Percentiles rank a stretch among this genome's conserved stretches.
Evolutionary conservation across 306 rosid genomes (phyloP).

Genomic region (Prinsepia uniflora): DNA sequence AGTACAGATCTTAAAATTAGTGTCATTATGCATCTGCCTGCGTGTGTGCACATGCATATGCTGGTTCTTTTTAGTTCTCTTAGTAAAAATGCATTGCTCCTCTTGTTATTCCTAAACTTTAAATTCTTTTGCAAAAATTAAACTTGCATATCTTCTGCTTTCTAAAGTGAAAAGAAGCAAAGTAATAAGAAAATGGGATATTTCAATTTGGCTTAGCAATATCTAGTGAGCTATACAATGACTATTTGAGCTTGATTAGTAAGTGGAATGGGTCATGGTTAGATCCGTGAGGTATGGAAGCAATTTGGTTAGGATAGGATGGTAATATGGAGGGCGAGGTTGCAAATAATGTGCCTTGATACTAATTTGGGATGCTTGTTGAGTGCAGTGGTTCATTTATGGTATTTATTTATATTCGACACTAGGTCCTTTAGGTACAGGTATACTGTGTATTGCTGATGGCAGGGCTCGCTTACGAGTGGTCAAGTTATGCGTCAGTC

Average conservation of each 20-base stretch:
- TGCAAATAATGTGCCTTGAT: background rate
- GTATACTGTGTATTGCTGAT: background rate
- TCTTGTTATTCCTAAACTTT: background rate
- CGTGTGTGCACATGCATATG: too few species aligned
- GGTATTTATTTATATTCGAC: too few species aligned
- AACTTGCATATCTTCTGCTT: background rate
- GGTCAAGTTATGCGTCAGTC: background rate
- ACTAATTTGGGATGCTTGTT: background rate
- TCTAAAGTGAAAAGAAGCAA: too few species aligned
- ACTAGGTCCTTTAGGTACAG: background rate
- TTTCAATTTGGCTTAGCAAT: background rate
- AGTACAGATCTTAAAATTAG: too few species aligned
- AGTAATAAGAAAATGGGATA: too few species aligned
- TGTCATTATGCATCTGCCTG: too few species aligned
- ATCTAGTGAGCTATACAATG: background rate
- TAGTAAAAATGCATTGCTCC: too few species aligned
- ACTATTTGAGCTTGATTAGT: background rate
- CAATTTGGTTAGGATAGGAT: background rate
- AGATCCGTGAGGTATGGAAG: background rate
- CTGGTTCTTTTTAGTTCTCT: too few species aligned
- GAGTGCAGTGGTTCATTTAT: background rate
- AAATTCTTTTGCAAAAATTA: too few species aligned
- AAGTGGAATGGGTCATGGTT: background rate
- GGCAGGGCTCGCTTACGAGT: background rate
- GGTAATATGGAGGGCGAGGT: background rate